phyloP scores from a whole-genome alignment of 176 grass and related monocot genomes.

The Carex littledalei region DNA sequence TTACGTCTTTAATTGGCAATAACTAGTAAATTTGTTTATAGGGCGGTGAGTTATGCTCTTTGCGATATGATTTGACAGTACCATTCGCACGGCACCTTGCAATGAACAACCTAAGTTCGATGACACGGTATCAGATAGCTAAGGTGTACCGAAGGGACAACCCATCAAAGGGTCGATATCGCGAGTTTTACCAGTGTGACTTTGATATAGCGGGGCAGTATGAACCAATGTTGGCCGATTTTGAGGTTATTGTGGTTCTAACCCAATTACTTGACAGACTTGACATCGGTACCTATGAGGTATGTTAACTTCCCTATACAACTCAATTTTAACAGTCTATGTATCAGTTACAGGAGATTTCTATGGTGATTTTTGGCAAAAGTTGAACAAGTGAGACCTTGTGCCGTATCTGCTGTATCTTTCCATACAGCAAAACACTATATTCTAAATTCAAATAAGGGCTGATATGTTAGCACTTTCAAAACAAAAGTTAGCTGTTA shows the following conservation, averaged over 20 bases:
- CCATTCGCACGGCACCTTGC: conserved; percentile 91
- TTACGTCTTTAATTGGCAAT: not conserved
- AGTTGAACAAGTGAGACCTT: not conserved
- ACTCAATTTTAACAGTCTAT: not conserved
- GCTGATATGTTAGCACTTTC: not conserved
- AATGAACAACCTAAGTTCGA: conserved; percentile 72
- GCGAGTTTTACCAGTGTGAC: conserved; percentile 97
- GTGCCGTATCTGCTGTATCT: not conserved
- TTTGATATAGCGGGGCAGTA: conserved; percentile 91
- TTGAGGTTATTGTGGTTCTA: conserved; percentile 85
- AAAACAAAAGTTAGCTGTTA: not conserved
- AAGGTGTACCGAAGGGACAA: conserved; percentile 99
- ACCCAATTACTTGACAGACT: conserved; percentile 83
- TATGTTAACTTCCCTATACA: not conserved
- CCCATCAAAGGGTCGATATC: conserved; percentile 89
- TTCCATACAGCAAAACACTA: not conserved
- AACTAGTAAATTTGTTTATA: conserved; percentile 29
- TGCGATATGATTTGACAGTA: conserved; percentile 94
- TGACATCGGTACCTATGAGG: conserved; percentile 78
- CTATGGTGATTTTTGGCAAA: not conserved
- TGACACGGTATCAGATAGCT: conserved; percentile 95
- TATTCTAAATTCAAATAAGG: not conserved
- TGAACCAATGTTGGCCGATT: conserved; percentile 88
- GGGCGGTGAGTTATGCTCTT: conserved; percentile 95
- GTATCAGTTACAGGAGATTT: not conserved